These are phyloP conservation scores for Pyrenula aspistea DNA, from an alignment of 495 filamentous ascomycete species.

Conservation along the genomic window DNA sequence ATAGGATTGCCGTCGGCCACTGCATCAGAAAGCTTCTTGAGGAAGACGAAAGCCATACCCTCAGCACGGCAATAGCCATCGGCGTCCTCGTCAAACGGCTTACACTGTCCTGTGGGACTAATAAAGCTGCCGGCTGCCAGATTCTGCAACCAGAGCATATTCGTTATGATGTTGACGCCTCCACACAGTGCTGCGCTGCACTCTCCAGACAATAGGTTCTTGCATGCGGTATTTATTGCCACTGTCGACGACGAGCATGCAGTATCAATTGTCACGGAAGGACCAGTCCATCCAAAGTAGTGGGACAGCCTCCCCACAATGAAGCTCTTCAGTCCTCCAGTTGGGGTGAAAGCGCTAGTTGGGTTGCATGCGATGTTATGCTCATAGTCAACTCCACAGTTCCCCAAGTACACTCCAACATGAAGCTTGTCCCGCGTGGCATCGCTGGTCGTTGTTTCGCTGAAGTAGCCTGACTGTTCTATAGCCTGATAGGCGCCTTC, in stretches of 20 bases:
- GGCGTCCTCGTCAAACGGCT: slow-evolving; percentile 58
- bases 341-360: slow-evolving; percentile 25
- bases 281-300: slow-evolving; percentile 40
- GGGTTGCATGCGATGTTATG: slow-evolving; percentile 23
- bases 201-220: slow-evolving; percentile 24
- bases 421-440: slow-evolving; percentile 2
- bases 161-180: slow-evolving; percentile 30
- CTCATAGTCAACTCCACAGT: slow-evolving; percentile 20
- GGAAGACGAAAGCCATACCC: slow-evolving; percentile 47
- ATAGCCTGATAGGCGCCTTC: slow-evolving; percentile 37
- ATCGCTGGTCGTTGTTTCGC: not conserved
- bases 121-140: slow-evolving; percentile 24
- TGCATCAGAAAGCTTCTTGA: slow-evolving; percentile 55
- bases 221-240: slow-evolving; percentile 27
- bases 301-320: slow-evolving; percentile 24
- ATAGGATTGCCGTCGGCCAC: slow-evolving; percentile 49
- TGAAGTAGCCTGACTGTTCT: slow-evolving; percentile 31
- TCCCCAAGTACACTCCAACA: slow-evolving; percentile 26
- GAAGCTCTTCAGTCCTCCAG: slow-evolving; percentile 22
- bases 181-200: slow-evolving; percentile 26
- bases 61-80: slow-evolving; percentile 69
- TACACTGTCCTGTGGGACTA: slow-evolving; percentile 38
- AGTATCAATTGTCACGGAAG: slow-evolving; percentile 29
- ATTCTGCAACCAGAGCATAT: slow-evolving; percentile 21
- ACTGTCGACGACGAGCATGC: slow-evolving; percentile 33